Base-by-base conservation (phyloP, 1,284 basidiomycete species). In the Rhodotorula sp. region DNA sequence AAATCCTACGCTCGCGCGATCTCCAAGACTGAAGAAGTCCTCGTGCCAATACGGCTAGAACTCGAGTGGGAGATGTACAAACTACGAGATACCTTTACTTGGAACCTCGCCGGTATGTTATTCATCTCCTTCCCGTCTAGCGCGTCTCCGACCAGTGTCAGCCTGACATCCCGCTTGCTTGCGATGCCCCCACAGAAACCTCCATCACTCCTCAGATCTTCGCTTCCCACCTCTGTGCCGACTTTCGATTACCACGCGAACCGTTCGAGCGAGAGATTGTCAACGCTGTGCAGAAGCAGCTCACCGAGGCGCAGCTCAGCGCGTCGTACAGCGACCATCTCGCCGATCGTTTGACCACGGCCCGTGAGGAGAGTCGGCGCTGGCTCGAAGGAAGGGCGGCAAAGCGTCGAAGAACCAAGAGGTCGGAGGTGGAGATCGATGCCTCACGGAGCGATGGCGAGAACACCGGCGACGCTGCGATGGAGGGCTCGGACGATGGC, bases 1-100 rank as follows among this genome's bases (percentile, higher is more conserved):
- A 83, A 88, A 68, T 86, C 85, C 76, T 78, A 91, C 46, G 81
- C 85, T 17, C 79, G 83, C 22, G 84, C 86, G 59, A 85, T 88
- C 46, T 86, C 87, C 6, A 84, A 87, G 72, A 82, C 84, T 46
- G 84, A 87, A 14, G 93, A 95, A 79, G 84, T 87, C 77, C 87
- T 98, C 49, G 90, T 99, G 10, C 95, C 95, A 4, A 91, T 99
- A 63, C 87, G 95, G 29, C 84, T 99, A 62, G 96, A 99, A 81
- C 88, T 98, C 77, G 96, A 99, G 77, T 89, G 95, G 66, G 86
- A 86, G 62, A 90, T 92, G 79, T 89, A 91, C 79, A 91, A 90
- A 81, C 88, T 98, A 84, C 87, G 93, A 51, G 95, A 99, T 80
- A 95, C 95, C 0, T 97, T 99, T 81, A 87, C 95, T 48, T 99